phyloP scores from a whole-genome alignment of 2,329 filamentous ascomycete species.

The Pestalotiopsis sp. region DNA sequence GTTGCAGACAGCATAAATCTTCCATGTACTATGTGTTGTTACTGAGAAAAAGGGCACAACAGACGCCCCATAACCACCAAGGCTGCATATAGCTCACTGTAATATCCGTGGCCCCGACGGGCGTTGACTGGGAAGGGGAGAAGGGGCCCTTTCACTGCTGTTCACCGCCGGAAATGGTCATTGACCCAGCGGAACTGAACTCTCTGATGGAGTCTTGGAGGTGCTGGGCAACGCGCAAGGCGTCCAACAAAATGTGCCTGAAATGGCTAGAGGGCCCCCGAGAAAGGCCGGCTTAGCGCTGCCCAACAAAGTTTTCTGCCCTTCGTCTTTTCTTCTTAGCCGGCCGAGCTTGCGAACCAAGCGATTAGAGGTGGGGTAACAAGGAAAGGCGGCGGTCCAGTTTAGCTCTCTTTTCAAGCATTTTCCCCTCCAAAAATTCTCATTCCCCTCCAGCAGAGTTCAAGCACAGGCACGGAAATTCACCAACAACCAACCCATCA shows the following conservation, averaged over 20 bases:
- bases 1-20: constrained; percentile 7
- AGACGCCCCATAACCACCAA: neutral
- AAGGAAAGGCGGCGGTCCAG: neutral
- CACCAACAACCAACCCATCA: constrained; percentile 11
- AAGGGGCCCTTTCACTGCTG: neutral
- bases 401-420: neutral
- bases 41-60: neutral
- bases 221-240: neutral
- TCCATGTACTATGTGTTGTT: neutral
- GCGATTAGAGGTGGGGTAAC: constrained; percentile 4
- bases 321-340: neutral
- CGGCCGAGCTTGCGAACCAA: neutral
- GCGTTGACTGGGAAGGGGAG: neutral
- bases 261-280: neutral
- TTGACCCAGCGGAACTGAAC: neutral
- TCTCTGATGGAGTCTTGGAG: neutral
- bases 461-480: constrained; percentile 1
- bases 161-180: constrained; percentile 7
- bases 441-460: neutral
- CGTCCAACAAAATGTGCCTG: constrained; percentile 2
- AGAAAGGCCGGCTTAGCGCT: neutral
- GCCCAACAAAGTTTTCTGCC: constrained; percentile 11
- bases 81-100: neutral
- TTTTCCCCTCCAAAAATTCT: constrained; percentile 11
- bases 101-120: neutral